Base-by-base conservation (phyloP, 805 yeast species). In the Hanseniaspora valbyensis region DNA sequence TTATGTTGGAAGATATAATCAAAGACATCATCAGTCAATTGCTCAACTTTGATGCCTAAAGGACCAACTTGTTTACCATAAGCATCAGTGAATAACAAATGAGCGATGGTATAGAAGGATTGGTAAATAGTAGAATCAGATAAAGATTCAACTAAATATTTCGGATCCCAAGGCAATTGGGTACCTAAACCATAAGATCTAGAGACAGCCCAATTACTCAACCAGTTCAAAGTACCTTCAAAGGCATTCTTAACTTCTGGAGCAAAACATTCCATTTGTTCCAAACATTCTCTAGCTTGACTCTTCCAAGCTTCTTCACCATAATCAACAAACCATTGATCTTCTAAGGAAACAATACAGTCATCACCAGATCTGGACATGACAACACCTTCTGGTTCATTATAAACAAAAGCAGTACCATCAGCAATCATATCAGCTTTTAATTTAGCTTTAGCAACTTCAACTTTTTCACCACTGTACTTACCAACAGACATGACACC, bases 321-420 rank as follows among this genome's bases (percentile, higher is more conserved):
- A 62, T 92, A 92, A 66, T 92, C 96, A 60, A 86, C 76, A 68
- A 79, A 92, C 98, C 98, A 92, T 73, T 92, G 98, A 69, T 92
- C 97, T 70, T 94, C 97, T 48, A 92, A 76, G 5, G 97, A 87
- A 37, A 92, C 98, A 60, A 90, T 80, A 75, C 98, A 92, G 53
- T 81, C 87, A 65, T 92, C 98, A 58, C 96, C 96, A 39, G 96
- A 86, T 70, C 98, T 83, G 14, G 97, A 90, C 42, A 86, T 76
- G 42, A 92, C 96, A 39, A 72, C 71, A 39, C 82, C 77, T 69
- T 92, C 98, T 41, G 98, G 98, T 73, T 92, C 98, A 59, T 82
- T 81, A 74, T 92, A 92, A 45, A 81, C 81, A 60, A 92, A 86
- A 2, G 95, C 96, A 39, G 77, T 77, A 50, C 88, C 87, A 19